Base-by-base conservation (phyloP, 2,329 filamentous ascomycete genomes). In the Ophidiomyces ophidiicola region DNA sequence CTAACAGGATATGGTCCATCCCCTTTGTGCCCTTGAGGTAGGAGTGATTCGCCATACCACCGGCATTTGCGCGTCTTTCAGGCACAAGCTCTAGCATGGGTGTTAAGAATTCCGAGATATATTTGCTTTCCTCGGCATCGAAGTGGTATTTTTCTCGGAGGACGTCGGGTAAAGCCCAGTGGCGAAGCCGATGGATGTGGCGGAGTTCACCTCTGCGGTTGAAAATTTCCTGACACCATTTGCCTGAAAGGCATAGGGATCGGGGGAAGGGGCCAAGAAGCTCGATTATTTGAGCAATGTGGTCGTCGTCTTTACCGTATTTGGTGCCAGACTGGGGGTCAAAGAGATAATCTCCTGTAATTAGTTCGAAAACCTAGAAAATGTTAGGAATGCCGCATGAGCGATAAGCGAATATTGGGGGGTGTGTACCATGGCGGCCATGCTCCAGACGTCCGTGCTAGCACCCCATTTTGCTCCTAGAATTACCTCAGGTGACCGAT, bases 371-470 rank as follows among this genome's bases (percentile, higher is more conserved):
- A 11, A 88, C 81, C 88, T 96, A 55, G 6, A 8, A 3, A 15
- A 26, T 31, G 15, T 34, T 48, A 45, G 36, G 39, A 33, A 32
- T 17, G 29, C 25, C 23, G 11, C 19, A 38, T 21, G 12, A 14
- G 7, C 17, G 15, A 17, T 24, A 31, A n/a, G 17, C 32, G 20
- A 23, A 24, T 33, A 28, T 18, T 35, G 14, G n/a, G 20, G 19
- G 4, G 6, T 6, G 15, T 35, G 56, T 71, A 96, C 90, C 90
- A 98, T 98, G 50, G 83, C 83, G 43, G 90, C 87, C 90, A 98
- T 98, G 64, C 88, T 96, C 90, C 90, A 98, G 5, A 96, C 83
- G 62, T 98, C 90, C 1, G 90, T 96, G 58, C 88, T 96, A n/a
- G 90, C 90, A 50, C 90, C 90, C 90, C 90, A 98, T 68, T 96